A percentile compares a stretch with the other conserved stretches of the same genome.
Conservation (phyloP, 164 flowering plant genomes). For the Stephania cephalantha region DNA sequence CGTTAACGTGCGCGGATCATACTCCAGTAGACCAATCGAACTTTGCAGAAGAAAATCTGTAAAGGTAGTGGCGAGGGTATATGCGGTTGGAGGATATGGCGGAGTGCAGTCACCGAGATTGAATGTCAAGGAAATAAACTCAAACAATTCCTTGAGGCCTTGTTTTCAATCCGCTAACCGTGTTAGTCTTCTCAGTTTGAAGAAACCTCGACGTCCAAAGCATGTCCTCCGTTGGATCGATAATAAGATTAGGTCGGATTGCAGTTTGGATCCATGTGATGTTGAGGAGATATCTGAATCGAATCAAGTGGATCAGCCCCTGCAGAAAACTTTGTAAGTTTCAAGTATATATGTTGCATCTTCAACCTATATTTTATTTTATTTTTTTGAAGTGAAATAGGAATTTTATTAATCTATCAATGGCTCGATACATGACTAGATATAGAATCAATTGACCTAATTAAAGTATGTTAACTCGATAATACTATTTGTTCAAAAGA, state of each 20-base stretch:
- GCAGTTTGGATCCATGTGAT: slow-evolving; percentile 23
- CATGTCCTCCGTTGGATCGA: slow-evolving; percentile 8
- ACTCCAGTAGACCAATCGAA: slow-evolving; percentile 2
- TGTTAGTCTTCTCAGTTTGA: slow-evolving; percentile 8
- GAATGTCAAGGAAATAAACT: slow-evolving; percentile 15
- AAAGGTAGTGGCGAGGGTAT: slow-evolving; percentile 3
- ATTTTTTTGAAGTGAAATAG: no score
- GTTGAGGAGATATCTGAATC: slow-evolving; percentile 20
- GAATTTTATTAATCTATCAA: no score
- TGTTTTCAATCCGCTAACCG: slow-evolving; percentile 7
- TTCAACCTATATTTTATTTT: neutral
- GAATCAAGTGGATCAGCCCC: slow-evolving; percentile 13
- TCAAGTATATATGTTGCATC: neutral
- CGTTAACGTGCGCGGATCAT: slow-evolving; percentile 15
- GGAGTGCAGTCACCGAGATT: neutral
- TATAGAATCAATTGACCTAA: no score
- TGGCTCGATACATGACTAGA: no score
- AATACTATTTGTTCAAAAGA: no score
- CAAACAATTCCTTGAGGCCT: neutral
- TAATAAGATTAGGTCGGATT: slow-evolving; percentile 25
- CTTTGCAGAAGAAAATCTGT: slow-evolving; percentile 3
- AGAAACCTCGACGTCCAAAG: slow-evolving; percentile 17
- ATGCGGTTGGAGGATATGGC: neutral
- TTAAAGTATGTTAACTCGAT: no score
- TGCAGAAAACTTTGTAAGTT: slow-evolving; percentile 23